Evolutionary conservation across 768 basidiomycete species (phyloP).

Genomic region (Mycena metata): DNA sequence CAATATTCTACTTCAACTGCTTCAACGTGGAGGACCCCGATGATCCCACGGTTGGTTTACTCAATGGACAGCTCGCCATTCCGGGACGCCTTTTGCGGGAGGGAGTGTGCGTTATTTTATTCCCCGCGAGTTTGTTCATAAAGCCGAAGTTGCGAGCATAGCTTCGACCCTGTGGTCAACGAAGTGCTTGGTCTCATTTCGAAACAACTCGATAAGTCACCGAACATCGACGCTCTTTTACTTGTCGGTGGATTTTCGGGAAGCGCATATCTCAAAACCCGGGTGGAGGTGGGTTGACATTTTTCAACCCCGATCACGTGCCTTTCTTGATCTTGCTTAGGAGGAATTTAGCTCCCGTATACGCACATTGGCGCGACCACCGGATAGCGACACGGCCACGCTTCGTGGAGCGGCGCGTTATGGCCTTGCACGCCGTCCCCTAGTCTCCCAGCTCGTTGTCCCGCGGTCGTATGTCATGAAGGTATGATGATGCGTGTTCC

Average conservation of each 20-base stretch:
- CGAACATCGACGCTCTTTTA: slow-evolving; percentile 80
- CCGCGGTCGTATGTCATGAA: slow-evolving; percentile 92
- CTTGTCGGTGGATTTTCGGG: slow-evolving; percentile 93
- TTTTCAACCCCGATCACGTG: neutral
- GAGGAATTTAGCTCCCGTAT: slow-evolving; percentile 77
- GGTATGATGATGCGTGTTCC: slow-evolving; percentile 56
- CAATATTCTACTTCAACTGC: slow-evolving; percentile 90
- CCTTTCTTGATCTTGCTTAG: slow-evolving; percentile 48
- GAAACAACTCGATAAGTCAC: slow-evolving; percentile 27
- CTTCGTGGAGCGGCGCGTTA: slow-evolving; percentile 91
- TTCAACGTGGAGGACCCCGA: slow-evolving; percentile 90
- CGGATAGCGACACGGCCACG: slow-evolving; percentile 91
- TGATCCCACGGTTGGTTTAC: slow-evolving; percentile 82
- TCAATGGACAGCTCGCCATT: slow-evolving; percentile 87
- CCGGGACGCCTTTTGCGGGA: slow-evolving; percentile 83
- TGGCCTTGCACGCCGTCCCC: slow-evolving; percentile 79
- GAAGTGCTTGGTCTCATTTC: slow-evolving; percentile 51
- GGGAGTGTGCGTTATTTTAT: slow-evolving; percentile 62
- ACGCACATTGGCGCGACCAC: slow-evolving; percentile 83
- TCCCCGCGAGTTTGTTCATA: neutral
- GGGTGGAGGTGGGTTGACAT: slow-evolving; percentile 71
- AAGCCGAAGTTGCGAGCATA: slow-evolving; percentile 1
- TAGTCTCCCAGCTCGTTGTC: slow-evolving; percentile 86
- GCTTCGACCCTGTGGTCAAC: slow-evolving; percentile 88
- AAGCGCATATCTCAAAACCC: slow-evolving; percentile 85